A percentile compares a stretch with the other conserved stretches of the same genome.
Evolutionary conservation across 441 rosid genomes (phyloP).

Genomic region (Francoa sonchifolia): DNA sequence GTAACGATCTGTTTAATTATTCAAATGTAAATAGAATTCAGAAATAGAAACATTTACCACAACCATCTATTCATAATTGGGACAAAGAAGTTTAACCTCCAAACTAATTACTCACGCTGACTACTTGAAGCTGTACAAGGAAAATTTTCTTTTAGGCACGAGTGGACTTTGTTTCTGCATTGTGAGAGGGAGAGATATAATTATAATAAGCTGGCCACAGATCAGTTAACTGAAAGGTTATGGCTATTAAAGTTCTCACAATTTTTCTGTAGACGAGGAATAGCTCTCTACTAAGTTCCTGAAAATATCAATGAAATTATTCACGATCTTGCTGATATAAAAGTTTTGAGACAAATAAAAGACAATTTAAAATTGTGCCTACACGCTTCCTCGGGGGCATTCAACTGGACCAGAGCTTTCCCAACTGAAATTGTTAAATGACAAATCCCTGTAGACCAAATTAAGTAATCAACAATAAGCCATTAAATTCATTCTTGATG

Average conservation of each 20-base stretch:
- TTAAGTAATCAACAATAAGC: slow-evolving; percentile 9
- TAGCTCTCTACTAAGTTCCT: slow-evolving; percentile 85
- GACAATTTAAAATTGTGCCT: slow-evolving; percentile 19
- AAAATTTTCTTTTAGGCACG: slow-evolving; percentile 53
- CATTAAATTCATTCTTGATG: background rate
- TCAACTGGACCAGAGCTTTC: slow-evolving; percentile 37
- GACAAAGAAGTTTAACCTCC: background rate
- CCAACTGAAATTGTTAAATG: slow-evolving; percentile 65
- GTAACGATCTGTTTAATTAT: slow-evolving; percentile 34
- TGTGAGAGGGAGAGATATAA: slow-evolving; percentile 8
- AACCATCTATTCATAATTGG: no score
- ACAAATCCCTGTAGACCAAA: slow-evolving; percentile 55
- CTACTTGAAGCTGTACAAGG: slow-evolving; percentile 41
- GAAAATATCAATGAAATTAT: slow-evolving; percentile 10
- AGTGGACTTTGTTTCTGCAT: slow-evolving; percentile 39
- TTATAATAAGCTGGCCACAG: background rate
- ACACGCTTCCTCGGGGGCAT: slow-evolving; percentile 58
- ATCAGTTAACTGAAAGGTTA: no score
- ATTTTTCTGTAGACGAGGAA: slow-evolving; percentile 21
- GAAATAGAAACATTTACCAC: slow-evolving; percentile 1
- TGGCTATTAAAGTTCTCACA: slow-evolving; percentile 49
- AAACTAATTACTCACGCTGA: slow-evolving; percentile 31
- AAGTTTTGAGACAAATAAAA: background rate
- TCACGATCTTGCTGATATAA: background rate
- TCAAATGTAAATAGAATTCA: slow-evolving; percentile 3